Conservation (phyloP, 1,284 basidiomycete genomes). For the Pisolithus thermaeus region DNA sequence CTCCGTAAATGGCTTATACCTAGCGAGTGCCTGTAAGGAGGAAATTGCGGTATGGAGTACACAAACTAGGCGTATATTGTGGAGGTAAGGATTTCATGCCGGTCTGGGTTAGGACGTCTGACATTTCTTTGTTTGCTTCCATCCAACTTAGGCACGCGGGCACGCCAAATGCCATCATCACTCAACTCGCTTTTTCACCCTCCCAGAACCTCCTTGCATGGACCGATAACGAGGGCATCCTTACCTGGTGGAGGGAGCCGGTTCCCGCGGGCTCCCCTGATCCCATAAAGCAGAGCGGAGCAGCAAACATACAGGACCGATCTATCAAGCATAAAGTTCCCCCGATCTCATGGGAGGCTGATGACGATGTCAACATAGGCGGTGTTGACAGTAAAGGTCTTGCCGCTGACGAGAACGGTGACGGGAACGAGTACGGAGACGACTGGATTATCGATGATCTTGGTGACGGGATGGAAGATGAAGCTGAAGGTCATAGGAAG, state of each 20-base stretch:
- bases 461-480: slow-evolving; percentile 46
- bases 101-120: not conserved
- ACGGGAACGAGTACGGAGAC: slow-evolving; percentile 45
- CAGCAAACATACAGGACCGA: slow-evolving; percentile 32
- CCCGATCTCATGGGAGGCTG: slow-evolving; percentile 46
- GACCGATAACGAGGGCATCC: slow-evolving; percentile 73
- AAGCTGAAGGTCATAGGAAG: slow-evolving; percentile 29
- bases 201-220: slow-evolving; percentile 82
- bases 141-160: slow-evolving; percentile 34
- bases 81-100: slow-evolving; percentile 38
- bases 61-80: slow-evolving; percentile 53
- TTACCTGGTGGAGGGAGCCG: slow-evolving; percentile 76
- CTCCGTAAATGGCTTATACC: slow-evolving; percentile 89
- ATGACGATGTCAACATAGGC: slow-evolving; percentile 34
- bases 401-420: slow-evolving; percentile 30
- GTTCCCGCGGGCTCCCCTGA: slow-evolving; percentile 65
- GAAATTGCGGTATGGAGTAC: slow-evolving; percentile 66
- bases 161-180: slow-evolving; percentile 46
- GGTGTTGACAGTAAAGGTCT: slow-evolving; percentile 5
- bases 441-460: slow-evolving; percentile 86
- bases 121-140: not conserved
- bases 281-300: slow-evolving; percentile 50
- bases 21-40: slow-evolving; percentile 69
- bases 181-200: slow-evolving; percentile 79
- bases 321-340: slow-evolving; percentile 35